These are phyloP conservation scores for Chaetothyriales sp. DNA, from an alignment of 2,329 filamentous ascomycete species.

Conservation along the genomic window DNA sequence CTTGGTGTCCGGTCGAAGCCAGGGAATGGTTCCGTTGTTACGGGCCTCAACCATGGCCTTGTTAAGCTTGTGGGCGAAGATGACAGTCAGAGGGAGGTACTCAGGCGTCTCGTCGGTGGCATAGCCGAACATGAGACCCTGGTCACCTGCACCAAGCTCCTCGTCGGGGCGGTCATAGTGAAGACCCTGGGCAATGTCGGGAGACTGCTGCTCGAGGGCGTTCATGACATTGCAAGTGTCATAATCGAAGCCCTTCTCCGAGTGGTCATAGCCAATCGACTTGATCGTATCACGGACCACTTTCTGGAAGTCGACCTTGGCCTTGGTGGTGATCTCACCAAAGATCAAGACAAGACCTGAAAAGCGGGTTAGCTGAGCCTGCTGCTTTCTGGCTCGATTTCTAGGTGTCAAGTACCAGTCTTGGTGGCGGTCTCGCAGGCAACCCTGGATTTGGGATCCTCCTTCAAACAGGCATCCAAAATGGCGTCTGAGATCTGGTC, in stretches of 20 bases:
- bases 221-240: slow-evolving; percentile 98
- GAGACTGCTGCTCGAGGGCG: slow-evolving; percentile 97
- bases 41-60: slow-evolving; percentile 82
- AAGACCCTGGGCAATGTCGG: slow-evolving; percentile 96
- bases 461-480: slow-evolving; percentile 88
- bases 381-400: not conserved
- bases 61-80: slow-evolving; percentile 95
- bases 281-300: slow-evolving; percentile 88
- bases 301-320: slow-evolving; percentile 93
- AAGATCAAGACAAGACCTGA: slow-evolving; percentile 87
- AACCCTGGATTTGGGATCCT: slow-evolving; percentile 96
- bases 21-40: slow-evolving; percentile 72
- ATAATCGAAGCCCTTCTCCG: slow-evolving; percentile 97
- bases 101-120: slow-evolving; percentile 98
- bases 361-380: slow-evolving; percentile 1
- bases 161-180: slow-evolving; percentile 96
- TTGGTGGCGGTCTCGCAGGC: slow-evolving; percentile 99
- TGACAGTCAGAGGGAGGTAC: slow-evolving; percentile 83
- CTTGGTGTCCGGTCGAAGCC: slow-evolving; percentile 98
- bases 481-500: slow-evolving; percentile 98
- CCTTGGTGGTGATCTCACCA: slow-evolving; percentile 96
- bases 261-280: slow-evolving; percentile 97
- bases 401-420: slow-evolving; percentile 52
- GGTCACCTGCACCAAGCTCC: slow-evolving; percentile 95
- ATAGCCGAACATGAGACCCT: slow-evolving; percentile 99